Evolutionary conservation across 768 basidiomycete species (phyloP), one percentile per base, ranked within the genome.

Genomic region (Flagelloscypha sp.): DNA sequence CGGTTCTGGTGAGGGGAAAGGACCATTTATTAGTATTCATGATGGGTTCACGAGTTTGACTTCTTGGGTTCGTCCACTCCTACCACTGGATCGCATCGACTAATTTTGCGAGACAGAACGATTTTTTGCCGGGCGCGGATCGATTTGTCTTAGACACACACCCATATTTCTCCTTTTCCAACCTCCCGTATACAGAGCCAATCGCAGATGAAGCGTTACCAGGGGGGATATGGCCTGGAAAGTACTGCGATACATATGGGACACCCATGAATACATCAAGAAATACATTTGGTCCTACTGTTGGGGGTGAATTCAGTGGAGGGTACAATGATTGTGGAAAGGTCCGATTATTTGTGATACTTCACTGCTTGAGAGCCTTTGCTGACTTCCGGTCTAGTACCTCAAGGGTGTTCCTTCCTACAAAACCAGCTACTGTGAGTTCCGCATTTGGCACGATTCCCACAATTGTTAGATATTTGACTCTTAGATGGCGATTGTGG

Each of bases 1-100:
- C 23, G 87, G 87, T 13, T 50, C 67, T 28, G 88, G 88, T 1
- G 72, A 63, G 36, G 83, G 82, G 52, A 77, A 66, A 43, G 82
- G 61, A 42, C 77, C 56, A 53, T 74, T 63, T 55, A 72, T 86
- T 36, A 51, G 58, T 17, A 53, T 63, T 24, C 65, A 65, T 29
- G 64, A 65, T 36, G 59, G 58, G 12, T 80, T 82, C 62, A 45
- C 52, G 17, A 66, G 69, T 31, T 45, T 70, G 15, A 42, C 12
- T 8, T 29, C 11, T 41, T 72, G 70, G 68, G 59, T 58, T 30
- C 57, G 51, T 27, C 66, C 64, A 37, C 32, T 66, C 37, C 40
- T 52, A 30, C 70, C 71, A 5, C 61, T 64, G 0, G 74, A 31
- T 18, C 30, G 30, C 30, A 77, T 48, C 62, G 76, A n/a, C n/a